Evolutionary conservation across 2,329 filamentous ascomycete genomes (phyloP), one percentile per base, ranked within the genome.

Genomic region (Fusarium haematococcum): DNA sequence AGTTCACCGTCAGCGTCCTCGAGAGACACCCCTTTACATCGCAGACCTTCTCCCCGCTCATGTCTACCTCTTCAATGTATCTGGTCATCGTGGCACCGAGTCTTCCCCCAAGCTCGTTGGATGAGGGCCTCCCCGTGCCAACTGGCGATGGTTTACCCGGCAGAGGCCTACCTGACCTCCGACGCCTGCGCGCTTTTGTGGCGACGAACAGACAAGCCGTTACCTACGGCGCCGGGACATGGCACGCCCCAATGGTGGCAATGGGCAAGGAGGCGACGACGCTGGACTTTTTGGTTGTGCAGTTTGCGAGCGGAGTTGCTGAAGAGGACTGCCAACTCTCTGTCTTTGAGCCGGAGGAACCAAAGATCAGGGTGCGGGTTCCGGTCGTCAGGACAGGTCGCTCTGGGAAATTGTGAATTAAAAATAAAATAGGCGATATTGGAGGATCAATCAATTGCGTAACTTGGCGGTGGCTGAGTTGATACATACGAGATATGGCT

Each of bases 181-280:
- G 82, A 25, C 87, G 89, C 10, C 78, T 97, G 43, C 88, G 87
- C 75, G 96, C 95, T 0, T 99, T 98, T 81, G 84, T 97, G 64
- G 95, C 94, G 2, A 90, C 88, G 59, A 92, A 91, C 4, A 88
- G 89, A 27, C 95, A 98, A 85, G 95, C 95, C 13, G 94, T 99
- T 16, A 98, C 95, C 4, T 99, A 98, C 82, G 95, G 90, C 1
- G 91, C 94, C 2, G 97, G 95, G 6, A 98, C 95, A 63, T 99
- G 96, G 90, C 97, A 99, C 86, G 95, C 96, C 70, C 97, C 97
- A 1, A 98, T 99, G 96, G 93, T 95, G 16, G 95, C 94, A 18
- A 83, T 98, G 58, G 95, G 95, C 0, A 73, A 80, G 3, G 65
- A 78, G 3, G 86, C 84, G 2, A 84, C 85, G 30, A 87, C 91